Evolutionary conservation across 441 rosid genomes (phyloP).

Genomic region (Codiaeum variegatum): DNA sequence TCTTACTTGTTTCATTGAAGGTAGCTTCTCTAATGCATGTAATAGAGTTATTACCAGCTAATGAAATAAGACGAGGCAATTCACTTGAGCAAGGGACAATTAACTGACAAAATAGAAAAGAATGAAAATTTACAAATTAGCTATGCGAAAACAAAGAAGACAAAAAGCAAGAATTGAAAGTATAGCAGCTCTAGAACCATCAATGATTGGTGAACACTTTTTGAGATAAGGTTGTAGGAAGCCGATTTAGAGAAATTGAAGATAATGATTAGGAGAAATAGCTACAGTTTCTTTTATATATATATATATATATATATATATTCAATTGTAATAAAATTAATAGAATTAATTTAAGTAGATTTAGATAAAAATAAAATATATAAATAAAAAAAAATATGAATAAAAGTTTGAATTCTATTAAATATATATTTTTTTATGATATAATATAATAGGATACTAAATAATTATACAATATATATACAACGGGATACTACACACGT

Average conservation of each 20-base stretch:
- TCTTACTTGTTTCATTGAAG: slow-evolving; percentile 42
- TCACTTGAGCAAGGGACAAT: slow-evolving; percentile 31
- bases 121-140: not conserved
- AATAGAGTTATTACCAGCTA: slow-evolving; percentile 23
- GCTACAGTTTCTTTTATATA: slow-evolving; percentile 12
- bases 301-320: too few species aligned
- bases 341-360: too few species aligned
- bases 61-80: slow-evolving; percentile 25
- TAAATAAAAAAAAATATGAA: too few species aligned
- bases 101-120: slow-evolving; percentile 30
- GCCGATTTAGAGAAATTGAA: slow-evolving; percentile 46
- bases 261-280: slow-evolving; percentile 21
- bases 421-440: too few species aligned
- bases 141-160: too few species aligned
- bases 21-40: slow-evolving; percentile 23
- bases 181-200: too few species aligned
- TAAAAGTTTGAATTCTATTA: too few species aligned
- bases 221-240: slow-evolving; percentile 38
- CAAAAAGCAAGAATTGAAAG: not conserved
- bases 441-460: too few species aligned
- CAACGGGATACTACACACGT: too few species aligned
- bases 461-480: too few species aligned
- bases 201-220: slow-evolving; percentile 46
- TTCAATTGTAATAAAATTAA: too few species aligned
- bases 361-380: too few species aligned